Conservation (phyloP, 306 rosid species). For the Trichosanthes cucumerina region DNA sequence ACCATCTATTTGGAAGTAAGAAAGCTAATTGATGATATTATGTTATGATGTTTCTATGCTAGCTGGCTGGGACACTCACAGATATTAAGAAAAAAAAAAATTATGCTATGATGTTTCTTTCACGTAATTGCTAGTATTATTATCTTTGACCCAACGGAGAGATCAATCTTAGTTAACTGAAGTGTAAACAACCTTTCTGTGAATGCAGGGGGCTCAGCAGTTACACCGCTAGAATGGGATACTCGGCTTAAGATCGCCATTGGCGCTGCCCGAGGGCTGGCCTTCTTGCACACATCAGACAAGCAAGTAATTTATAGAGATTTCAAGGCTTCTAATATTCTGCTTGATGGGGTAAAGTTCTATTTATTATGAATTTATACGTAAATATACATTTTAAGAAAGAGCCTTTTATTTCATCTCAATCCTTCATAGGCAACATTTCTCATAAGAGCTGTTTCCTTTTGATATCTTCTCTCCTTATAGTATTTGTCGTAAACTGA, state of each 20-base stretch:
- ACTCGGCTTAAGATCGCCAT: constrained; percentile 81
- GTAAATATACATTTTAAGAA: neutral
- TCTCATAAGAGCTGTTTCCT: neutral
- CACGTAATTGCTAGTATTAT: neutral
- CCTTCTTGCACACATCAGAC: constrained; percentile 82
- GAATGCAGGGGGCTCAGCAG: constrained; percentile 66
- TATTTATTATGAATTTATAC: neutral
- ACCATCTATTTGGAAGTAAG: constrained; percentile 95
- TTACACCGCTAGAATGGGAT: constrained; percentile 77
- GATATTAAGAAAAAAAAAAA: too few relatives aligned
- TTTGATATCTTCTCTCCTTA: neutral
- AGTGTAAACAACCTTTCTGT: neutral
- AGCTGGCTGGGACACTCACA: too few relatives aligned
- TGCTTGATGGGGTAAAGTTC: constrained; percentile 72
- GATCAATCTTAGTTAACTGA: neutral
- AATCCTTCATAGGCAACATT: neutral
- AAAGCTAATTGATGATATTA: neutral
- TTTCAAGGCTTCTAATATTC: constrained; percentile 88
- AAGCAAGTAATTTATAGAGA: constrained; percentile 83
- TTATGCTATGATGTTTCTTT: neutral
- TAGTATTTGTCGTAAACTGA: neutral
- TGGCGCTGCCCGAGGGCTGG: constrained; percentile 89
- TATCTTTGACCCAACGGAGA: neutral
- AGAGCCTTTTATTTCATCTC: neutral
- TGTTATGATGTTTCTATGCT: neutral